Conservation (phyloP, 257 asterid genomes). For the Anisodus tanguticus region DNA sequence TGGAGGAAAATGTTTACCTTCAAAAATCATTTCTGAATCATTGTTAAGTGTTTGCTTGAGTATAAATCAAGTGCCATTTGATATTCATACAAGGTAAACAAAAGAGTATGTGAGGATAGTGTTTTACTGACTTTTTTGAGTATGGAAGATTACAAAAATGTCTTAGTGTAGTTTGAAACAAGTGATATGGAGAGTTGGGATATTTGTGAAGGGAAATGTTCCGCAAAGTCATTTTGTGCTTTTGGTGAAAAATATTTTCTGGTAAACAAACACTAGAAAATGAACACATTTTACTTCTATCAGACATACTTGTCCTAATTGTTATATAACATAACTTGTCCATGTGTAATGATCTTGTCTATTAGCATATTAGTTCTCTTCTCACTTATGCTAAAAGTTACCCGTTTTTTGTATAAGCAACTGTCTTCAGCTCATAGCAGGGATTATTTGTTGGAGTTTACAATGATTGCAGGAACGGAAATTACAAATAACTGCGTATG, state of each 20-base stretch:
- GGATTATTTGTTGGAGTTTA: no score
- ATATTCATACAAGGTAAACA: not conserved
- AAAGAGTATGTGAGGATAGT: not conserved
- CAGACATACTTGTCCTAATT: not conserved
- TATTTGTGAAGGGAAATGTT: not conserved
- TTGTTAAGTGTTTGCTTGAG: not conserved
- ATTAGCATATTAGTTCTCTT: not conserved
- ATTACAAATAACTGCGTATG: no score
- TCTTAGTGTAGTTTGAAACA: not conserved
- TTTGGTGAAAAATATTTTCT: not conserved
- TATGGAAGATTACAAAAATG: not conserved
- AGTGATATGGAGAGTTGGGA: not conserved
- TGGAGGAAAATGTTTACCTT: not conserved
- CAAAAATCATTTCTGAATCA: not conserved
- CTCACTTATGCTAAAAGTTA: not conserved
- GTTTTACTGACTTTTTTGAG: not conserved
- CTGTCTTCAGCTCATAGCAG: not conserved
- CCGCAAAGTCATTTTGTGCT: not conserved
- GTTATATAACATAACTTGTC: not conserved
- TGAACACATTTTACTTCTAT: not conserved
- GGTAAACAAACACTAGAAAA: not conserved
- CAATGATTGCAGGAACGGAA: no score
- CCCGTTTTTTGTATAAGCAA: not conserved
- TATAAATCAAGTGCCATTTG: not conserved
- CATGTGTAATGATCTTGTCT: not conserved